Conservation (phyloP, 352 stramenopile species). For the Phytopythium litorale region DNA sequence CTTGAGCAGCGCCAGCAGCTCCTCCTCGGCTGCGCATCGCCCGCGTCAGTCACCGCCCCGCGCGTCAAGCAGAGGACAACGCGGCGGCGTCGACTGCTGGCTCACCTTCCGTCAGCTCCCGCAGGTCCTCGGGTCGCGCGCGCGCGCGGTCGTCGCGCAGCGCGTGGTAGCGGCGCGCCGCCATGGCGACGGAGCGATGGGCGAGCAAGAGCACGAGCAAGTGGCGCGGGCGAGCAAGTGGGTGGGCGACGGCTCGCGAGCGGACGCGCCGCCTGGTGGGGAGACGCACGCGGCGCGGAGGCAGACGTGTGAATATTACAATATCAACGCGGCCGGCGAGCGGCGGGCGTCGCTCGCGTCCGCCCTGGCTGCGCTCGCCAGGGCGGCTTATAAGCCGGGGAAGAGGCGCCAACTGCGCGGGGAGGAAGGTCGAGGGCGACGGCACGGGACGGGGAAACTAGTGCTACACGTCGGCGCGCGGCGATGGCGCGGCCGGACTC, state of each 20-base stretch:
- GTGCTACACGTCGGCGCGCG: conserved; percentile 31
- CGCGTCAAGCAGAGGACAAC: too few species aligned
- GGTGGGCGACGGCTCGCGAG: neutral
- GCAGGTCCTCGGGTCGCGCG: neutral
- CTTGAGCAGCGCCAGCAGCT: conserved; percentile 64
- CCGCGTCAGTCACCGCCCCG: neutral
- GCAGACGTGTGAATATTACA: conserved; percentile 32
- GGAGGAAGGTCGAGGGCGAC: neutral
- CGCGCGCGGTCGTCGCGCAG: conserved; percentile 15
- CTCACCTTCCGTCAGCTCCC: conserved; percentile 37
- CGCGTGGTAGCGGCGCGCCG: conserved; percentile 26
- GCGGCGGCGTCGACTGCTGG: too few species aligned
- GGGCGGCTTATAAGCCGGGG: conserved; percentile 5
- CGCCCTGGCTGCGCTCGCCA: conserved; percentile 4
- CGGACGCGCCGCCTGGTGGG: neutral
- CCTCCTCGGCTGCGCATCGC: conserved; percentile 41
- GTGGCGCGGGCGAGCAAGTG: neutral
- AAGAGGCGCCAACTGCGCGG: neutral
- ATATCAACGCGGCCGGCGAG: conserved; percentile 24
- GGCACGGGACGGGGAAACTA: conserved; percentile 25
- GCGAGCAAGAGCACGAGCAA: neutral
- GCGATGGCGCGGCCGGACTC: conserved; percentile 24
- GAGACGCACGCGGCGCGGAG: too few species aligned
- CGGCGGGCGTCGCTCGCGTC: neutral
- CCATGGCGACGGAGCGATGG: conserved; percentile 4